A percentile compares a stretch with the other conserved stretches of the same genome.
Conservation (phyloP, 2,329 filamentous ascomycete genomes). For the Pyrenophora teres region DNA sequence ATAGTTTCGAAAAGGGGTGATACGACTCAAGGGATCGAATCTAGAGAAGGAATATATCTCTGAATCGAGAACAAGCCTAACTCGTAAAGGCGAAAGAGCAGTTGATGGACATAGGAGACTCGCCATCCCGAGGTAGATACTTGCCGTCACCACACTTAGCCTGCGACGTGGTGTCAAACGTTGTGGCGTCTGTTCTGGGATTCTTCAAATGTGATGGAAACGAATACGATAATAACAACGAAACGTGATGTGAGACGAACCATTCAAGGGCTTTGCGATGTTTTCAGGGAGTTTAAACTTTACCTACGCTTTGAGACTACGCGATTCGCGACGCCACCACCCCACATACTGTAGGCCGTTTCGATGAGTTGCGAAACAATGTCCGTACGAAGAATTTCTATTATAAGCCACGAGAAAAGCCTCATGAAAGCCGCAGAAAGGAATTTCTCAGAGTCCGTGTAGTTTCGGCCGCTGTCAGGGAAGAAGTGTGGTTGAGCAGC, state of each 20-base stretch:
- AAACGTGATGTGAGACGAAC: slow-evolving; percentile 14
- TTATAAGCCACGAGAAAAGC: background rate
- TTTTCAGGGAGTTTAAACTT: slow-evolving; percentile 2
- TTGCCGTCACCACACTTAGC: background rate
- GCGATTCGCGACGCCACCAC: slow-evolving; percentile 11
- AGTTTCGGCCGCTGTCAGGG: slow-evolving; percentile 6
- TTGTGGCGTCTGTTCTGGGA: background rate
- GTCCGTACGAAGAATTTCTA: slow-evolving; percentile 1
- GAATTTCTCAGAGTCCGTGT: slow-evolving; percentile 1
- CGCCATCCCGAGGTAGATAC: background rate
- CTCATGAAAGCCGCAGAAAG: background rate
- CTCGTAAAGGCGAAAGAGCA: slow-evolving; percentile 4
- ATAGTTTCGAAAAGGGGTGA: background rate
- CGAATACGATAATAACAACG: background rate
- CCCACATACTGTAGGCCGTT: slow-evolving; percentile 2
- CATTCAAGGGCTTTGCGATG: slow-evolving; percentile 14
- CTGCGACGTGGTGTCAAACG: slow-evolving; percentile 8
- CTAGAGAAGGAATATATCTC: background rate
- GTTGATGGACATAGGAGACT: slow-evolving; percentile 1
- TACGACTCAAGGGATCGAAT: background rate
- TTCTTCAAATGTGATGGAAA: background rate
- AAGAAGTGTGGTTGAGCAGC: background rate
- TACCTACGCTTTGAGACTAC: slow-evolving; percentile 1
- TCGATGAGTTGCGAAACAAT: slow-evolving; percentile 4
- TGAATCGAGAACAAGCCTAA: background rate